phyloP scores from a whole-genome alignment of 1,284 basidiomycete species.

The Tilletia setariae region DNA sequence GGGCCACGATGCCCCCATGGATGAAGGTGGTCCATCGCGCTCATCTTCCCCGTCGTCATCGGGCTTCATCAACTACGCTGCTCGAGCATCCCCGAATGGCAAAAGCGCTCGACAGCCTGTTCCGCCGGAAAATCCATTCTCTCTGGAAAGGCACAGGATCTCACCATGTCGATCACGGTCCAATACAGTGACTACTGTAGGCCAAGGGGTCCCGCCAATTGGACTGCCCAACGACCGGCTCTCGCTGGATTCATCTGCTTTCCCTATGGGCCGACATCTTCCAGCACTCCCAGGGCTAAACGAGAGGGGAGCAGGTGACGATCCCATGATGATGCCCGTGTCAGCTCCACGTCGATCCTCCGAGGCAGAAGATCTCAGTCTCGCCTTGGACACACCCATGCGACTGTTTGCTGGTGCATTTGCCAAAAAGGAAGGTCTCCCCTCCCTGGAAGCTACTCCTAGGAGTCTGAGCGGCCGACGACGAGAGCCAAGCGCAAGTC shows the following conservation, averaged over 20 bases:
- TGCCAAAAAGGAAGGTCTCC: background rate
- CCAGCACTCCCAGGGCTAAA: slow-evolving; percentile 8
- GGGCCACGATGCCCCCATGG: too few species aligned
- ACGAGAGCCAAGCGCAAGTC: background rate
- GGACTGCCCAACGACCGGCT: too few species aligned
- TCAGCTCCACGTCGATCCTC: background rate
- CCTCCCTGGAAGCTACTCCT: background rate
- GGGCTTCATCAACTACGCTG: too few species aligned
- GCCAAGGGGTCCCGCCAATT: too few species aligned
- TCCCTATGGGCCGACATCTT: slow-evolving; percentile 2
- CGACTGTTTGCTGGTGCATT: slow-evolving; percentile 9
- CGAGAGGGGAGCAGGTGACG: slow-evolving; percentile 3
- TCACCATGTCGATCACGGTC: slow-evolving; percentile 19
- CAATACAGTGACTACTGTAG: background rate
- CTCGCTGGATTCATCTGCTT: background rate
- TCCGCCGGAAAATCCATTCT: slow-evolving; percentile 34
- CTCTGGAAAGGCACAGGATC: slow-evolving; percentile 45
- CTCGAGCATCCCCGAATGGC: too few species aligned
- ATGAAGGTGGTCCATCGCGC: too few species aligned
- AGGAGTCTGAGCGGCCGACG: background rate
- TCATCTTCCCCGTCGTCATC: too few species aligned
- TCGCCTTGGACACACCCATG: background rate
- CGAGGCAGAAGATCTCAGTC: background rate
- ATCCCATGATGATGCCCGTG: slow-evolving; percentile 6
- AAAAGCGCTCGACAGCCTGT: too few species aligned